These are phyloP conservation scores for Cupressus sempervirens DNA, from an alignment of 75 land plant species.

Conservation along the genomic window DNA sequence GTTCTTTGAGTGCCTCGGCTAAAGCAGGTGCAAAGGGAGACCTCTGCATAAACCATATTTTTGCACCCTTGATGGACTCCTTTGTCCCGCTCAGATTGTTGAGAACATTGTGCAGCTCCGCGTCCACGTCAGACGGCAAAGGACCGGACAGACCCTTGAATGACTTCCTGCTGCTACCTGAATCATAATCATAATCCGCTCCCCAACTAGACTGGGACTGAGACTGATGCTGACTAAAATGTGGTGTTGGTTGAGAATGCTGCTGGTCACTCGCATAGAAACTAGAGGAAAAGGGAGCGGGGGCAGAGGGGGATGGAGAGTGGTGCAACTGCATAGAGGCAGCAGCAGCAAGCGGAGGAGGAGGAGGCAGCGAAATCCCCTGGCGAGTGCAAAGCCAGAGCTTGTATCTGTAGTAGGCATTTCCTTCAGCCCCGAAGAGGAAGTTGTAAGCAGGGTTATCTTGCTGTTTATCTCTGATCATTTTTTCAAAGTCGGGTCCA, in stretches of 20 bases:
- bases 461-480: conserved; percentile 86
- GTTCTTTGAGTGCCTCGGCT: conserved; percentile 83
- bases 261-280: conserved; percentile 45
- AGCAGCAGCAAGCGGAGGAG: conserved; percentile 23
- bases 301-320: conserved; percentile 19
- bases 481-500: conserved; percentile 89
- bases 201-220: conserved; percentile 22
- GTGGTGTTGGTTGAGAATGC: conserved; percentile 26
- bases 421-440: conserved; percentile 93
- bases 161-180: conserved; percentile 19
- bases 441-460: conserved; percentile 86
- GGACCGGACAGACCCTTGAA: conserved; percentile 69
- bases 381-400: conserved; percentile 68
- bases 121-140: conserved; percentile 70
- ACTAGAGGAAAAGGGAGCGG: conserved; percentile 23
- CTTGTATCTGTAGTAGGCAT: conserved; percentile 72
- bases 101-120: conserved; percentile 66
- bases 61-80: conserved; percentile 93
- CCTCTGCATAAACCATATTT: conserved; percentile 97
- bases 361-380: conserved; percentile 36
- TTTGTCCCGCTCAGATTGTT: conserved; percentile 79
- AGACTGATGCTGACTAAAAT: conserved; percentile 19
- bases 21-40: conserved; percentile 80
- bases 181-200: conserved; percentile 34
- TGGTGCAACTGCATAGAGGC: conserved; percentile 34